Conservation (phyloP, 805 yeast species). For the Vanderwaltozyma tropicalis region DNA sequence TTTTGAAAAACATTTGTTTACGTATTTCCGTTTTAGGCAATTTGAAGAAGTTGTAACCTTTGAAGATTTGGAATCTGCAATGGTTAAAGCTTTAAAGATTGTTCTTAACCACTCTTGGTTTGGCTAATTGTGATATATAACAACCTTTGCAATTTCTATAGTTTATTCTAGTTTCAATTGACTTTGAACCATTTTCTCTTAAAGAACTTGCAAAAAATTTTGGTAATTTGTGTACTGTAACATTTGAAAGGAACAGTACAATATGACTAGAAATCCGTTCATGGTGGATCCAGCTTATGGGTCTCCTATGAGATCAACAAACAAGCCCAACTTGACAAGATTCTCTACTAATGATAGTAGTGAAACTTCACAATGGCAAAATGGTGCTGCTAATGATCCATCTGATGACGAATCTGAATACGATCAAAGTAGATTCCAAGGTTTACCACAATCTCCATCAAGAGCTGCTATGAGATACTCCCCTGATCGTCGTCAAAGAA, state of each 20-base stretch:
- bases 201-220: no score
- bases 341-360: conserved; percentile 6
- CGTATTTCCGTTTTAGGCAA: neutral
- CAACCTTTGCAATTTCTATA: no score
- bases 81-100: no score
- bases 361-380: neutral
- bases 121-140: no score
- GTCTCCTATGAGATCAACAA: conserved; percentile 21
- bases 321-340: conserved; percentile 19
- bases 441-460: conserved; percentile 32
- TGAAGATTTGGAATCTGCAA: neutral
- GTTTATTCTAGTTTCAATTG: no score
- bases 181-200: no score
- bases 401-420: conserved; percentile 12
- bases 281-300: conserved; percentile 24
- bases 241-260: neutral
- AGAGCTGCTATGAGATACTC: conserved; percentile 31
- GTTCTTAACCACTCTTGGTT: no score
- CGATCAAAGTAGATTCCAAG: conserved; percentile 24
- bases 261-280: conserved; percentile 28
- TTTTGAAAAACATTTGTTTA: neutral
- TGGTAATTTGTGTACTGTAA: no score
- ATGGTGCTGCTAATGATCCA: conserved; percentile 1
- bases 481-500: conserved; percentile 31
- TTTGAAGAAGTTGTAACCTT: no score